Evolutionary conservation across 345 rosid species (phyloP).

Genomic region (Populus simonii): DNA sequence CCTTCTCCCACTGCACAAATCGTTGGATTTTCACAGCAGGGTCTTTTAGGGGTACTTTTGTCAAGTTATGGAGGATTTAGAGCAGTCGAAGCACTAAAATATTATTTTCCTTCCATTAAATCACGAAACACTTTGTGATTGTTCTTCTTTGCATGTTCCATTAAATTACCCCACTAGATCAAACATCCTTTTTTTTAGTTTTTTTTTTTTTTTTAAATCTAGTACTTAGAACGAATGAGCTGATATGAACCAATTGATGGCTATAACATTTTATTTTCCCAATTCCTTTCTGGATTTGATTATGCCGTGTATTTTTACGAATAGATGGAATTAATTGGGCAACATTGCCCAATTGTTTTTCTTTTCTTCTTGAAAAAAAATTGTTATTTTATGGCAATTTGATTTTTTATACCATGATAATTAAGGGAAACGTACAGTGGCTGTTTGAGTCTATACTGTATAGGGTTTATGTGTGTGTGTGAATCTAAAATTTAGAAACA

Average conservation of each 20-base stretch:
- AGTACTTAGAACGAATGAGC: background rate
- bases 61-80: background rate
- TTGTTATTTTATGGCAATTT: background rate
- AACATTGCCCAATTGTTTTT: background rate
- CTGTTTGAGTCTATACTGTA: background rate
- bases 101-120: background rate
- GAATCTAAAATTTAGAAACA: background rate
- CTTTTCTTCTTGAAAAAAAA: background rate
- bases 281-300: background rate
- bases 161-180: background rate
- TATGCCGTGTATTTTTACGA: background rate
- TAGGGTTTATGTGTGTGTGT: background rate
- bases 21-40: background rate
- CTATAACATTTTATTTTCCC: background rate
- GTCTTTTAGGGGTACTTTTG: background rate
- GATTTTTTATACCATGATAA: background rate
- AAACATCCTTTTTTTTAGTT: background rate
- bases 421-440: background rate
- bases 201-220: background rate
- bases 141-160: background rate
- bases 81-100: conserved; percentile 4
- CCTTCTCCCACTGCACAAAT: background rate
- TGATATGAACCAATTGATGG: background rate
- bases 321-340: background rate
- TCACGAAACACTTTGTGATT: conserved; percentile 4